Base-by-base conservation (phyloP, 768 basidiomycete genomes). In the Macrolepiota fuliginosa region DNA sequence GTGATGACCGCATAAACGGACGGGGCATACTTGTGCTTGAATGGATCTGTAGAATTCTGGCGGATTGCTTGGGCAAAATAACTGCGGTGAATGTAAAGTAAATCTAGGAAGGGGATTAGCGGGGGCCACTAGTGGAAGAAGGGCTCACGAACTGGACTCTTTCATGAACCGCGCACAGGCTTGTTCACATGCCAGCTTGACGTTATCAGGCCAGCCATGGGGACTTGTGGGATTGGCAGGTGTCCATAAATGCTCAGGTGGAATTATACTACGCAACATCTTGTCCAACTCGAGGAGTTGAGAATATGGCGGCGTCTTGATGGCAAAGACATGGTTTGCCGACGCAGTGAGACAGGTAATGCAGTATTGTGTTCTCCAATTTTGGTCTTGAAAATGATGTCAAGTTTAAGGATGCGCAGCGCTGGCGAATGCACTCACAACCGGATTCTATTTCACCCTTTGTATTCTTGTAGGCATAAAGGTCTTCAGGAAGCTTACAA, bases 401-500 rank as follows among this genome's bases (percentile, higher is more conserved):
- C 58, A 50, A 25, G 35, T 24, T 5, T 17, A 27, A 15, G 12
- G 2, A 9, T 24, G 17, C 10, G 45, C n/a, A 36, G 32, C 22
- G 22, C 19, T 29, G 11, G 13, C 4, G 24, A 35, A 22, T 32
- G 32, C 15, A 69, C 82, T 59, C 71, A 84, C 83, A 84, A 35
- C 79, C 74, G 37, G 75, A 65, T 62, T 81, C 77, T 22, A 65
- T 64, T 51, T 75, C 71, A 55, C 81, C 78, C 15, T 68, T 65
- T 15, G 70, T 58, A 53, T 71, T 73, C 25, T 69, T 62, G 9
- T 63, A 62, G 10, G 75, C 68, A 17, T 77, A 73, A 11, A 72
- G 60, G 63, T 84, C 82, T 22, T 80, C 77, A 4, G 84, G 83
- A 64, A 83, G 81, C 49, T 74, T 74, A 66, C 83, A 84, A 62